These are phyloP conservation scores for Aureobasidium sp. DNA, from an alignment of 2,329 filamentous ascomycete species.

Conservation along the genomic window DNA sequence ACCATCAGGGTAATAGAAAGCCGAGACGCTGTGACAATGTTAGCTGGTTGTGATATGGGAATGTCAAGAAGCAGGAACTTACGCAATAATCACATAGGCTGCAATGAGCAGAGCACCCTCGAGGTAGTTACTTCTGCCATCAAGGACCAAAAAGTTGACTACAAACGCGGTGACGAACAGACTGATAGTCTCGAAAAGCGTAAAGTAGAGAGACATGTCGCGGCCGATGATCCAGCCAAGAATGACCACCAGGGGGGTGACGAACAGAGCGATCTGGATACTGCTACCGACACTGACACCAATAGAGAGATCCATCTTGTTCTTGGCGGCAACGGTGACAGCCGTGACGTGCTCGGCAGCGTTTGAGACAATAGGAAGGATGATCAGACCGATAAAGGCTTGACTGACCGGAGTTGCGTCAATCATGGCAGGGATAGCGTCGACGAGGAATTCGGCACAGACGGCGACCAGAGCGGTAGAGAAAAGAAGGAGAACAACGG, in stretches of 20 bases:
- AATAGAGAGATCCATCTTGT: slow-evolving; percentile 79
- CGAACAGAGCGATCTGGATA: slow-evolving; percentile 74
- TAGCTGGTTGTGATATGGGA: neutral
- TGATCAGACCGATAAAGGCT: slow-evolving; percentile 72
- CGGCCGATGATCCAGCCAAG: slow-evolving; percentile 72
- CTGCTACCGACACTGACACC: slow-evolving; percentile 73
- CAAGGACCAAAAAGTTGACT: slow-evolving; percentile 78
- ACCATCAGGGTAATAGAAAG: slow-evolving; percentile 44
- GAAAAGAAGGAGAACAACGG: slow-evolving; percentile 48
- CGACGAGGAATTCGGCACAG: slow-evolving; percentile 66
- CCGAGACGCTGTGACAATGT: slow-evolving; percentile 28
- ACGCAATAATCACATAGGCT: slow-evolving; percentile 72
- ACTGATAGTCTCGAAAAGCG: slow-evolving; percentile 58
- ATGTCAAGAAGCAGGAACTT: slow-evolving; percentile 20
- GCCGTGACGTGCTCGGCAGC: slow-evolving; percentile 77
- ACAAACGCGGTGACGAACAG: slow-evolving; percentile 78
- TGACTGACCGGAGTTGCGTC: slow-evolving; percentile 53
- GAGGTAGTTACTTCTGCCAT: slow-evolving; percentile 76
- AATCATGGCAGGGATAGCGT: slow-evolving; percentile 64
- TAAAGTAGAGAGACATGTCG: slow-evolving; percentile 60
- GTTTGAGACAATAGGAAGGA: slow-evolving; percentile 77
- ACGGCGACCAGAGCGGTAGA: slow-evolving; percentile 54
- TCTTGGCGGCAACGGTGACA: slow-evolving; percentile 71
- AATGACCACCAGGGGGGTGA: slow-evolving; percentile 69
- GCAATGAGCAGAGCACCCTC: slow-evolving; percentile 71